Percentiles rank a stretch among this genome's conserved stretches.
Conservation (phyloP, 176 grass and related monocot species). For the Areca catechu region DNA sequence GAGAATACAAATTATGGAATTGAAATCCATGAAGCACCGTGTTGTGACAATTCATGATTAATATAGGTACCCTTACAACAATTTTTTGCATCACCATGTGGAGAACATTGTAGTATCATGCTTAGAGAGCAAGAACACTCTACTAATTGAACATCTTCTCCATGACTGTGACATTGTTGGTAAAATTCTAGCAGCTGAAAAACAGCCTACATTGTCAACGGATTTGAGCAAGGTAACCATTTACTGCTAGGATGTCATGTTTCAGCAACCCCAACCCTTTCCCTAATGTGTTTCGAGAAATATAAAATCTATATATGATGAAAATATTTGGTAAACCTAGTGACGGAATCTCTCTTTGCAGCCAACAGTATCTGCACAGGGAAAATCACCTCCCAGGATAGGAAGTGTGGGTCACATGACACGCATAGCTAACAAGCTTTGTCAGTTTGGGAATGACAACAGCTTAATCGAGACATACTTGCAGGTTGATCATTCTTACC, state of each 20-base stretch:
- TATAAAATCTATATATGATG: no score
- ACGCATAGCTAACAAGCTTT: conserved; percentile 84
- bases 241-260: neutral
- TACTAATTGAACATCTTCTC: conserved; percentile 82
- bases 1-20: no score
- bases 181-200: conserved; percentile 81
- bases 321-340: no score
- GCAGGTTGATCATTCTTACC: conserved; percentile 39
- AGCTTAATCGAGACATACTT: conserved; percentile 52
- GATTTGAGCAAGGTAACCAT: conserved; percentile 65
- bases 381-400: conserved; percentile 73
- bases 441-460: conserved; percentile 61
- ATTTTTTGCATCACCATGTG: conserved; percentile 95
- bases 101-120: conserved; percentile 90
- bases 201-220: conserved; percentile 46
- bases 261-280: no score
- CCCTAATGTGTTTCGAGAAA: no score
- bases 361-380: conserved; percentile 63
- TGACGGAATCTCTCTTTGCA: conserved; percentile 18
- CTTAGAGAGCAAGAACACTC: conserved; percentile 68
- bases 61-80: conserved; percentile 91
- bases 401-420: conserved; percentile 96
- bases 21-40: no score
- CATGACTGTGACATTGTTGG: conserved; percentile 75
- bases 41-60: conserved; percentile 15